Conservation (phyloP, 1,284 basidiomycete species). For the Tremellales sp. region DNA sequence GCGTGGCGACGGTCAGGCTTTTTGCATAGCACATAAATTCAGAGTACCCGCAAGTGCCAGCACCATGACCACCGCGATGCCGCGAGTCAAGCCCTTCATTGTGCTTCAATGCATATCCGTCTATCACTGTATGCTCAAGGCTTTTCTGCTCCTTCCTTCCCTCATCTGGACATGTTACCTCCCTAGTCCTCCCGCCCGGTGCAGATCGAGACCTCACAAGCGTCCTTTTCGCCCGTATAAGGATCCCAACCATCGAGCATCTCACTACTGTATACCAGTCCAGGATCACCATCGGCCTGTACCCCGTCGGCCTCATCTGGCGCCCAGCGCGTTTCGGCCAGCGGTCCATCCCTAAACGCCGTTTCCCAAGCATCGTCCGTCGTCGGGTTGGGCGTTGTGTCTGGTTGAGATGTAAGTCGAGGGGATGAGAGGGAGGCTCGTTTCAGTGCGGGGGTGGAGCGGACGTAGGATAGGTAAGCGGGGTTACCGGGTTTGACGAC, state of each 20-base stretch:
- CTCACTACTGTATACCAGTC: slow-evolving; percentile 29
- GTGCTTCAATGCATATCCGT: too few species aligned
- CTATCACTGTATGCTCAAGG: too few species aligned
- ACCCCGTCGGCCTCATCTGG: slow-evolving; percentile 34
- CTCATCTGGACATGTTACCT: too few species aligned
- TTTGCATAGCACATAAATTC: too few species aligned
- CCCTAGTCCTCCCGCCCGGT: slow-evolving; percentile 21
- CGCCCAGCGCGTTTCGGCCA: slow-evolving; percentile 37
- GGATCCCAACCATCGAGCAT: slow-evolving; percentile 40
- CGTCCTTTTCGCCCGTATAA: slow-evolving; percentile 40
- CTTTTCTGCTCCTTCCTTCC: too few species aligned
- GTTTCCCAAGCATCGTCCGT: slow-evolving; percentile 21
- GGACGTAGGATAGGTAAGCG: slow-evolving; percentile 37
- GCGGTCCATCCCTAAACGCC: slow-evolving; percentile 31
- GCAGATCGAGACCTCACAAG: slow-evolving; percentile 39
- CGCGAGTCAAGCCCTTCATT: too few species aligned
- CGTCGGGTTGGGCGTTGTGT: slow-evolving; percentile 24
- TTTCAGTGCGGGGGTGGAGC: slow-evolving; percentile 29
- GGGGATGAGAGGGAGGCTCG: slow-evolving; percentile 14
- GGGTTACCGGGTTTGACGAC: slow-evolving; percentile 43
- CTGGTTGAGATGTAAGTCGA: slow-evolving; percentile 18
- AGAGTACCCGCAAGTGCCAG: too few species aligned
- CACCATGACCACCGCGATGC: too few species aligned
- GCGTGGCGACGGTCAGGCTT: too few species aligned
- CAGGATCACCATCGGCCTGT: slow-evolving; percentile 28